These are phyloP conservation scores for Aureobasidium sp. DNA, from an alignment of 2,329 filamentous ascomycete genomes.

Conservation along the genomic window DNA sequence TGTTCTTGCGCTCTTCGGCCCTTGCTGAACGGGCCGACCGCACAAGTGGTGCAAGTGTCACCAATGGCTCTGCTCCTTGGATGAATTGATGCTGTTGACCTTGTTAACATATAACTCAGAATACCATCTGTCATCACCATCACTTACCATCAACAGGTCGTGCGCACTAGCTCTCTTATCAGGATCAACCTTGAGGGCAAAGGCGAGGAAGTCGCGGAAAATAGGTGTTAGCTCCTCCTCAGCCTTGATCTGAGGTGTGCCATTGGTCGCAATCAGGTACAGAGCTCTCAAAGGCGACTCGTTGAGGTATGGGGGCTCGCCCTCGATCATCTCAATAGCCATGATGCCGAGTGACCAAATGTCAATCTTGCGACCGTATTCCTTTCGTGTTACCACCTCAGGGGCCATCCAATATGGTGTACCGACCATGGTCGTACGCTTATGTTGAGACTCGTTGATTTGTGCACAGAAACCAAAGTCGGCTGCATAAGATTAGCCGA, in stretches of 20 bases:
- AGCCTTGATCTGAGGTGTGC: constrained; percentile 90
- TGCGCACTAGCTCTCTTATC: constrained; percentile 94
- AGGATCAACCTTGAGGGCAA: constrained; percentile 91
- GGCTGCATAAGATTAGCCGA: constrained; percentile 44
- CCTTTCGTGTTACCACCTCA: constrained; percentile 92
- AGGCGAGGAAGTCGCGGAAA: constrained; percentile 85
- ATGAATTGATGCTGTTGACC: constrained; percentile 39
- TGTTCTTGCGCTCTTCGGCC: constrained; percentile 60
- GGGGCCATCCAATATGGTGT: constrained; percentile 99
- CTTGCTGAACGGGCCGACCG: constrained; percentile 76
- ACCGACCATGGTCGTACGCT: constrained; percentile 97
- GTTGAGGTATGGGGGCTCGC: constrained; percentile 91
- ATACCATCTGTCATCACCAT: background rate
- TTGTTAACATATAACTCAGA: constrained; percentile 17
- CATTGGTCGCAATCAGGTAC: constrained; percentile 94
- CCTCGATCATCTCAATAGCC: constrained; percentile 99
- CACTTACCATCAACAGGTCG: constrained; percentile 78
- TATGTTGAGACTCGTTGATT: constrained; percentile 94
- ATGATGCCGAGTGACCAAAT: constrained; percentile 99
- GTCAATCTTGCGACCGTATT: constrained; percentile 96
- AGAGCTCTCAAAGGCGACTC: constrained; percentile 88
- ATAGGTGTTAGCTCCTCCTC: constrained; percentile 71
- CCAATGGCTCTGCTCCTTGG: constrained; percentile 43
- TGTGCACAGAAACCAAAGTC: constrained; percentile 99
- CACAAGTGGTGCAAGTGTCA: constrained; percentile 77